These are phyloP conservation scores for Acanthamoeba lenticulata DNA, from an alignment of 208 protist genomes.

Conservation along the genomic window DNA sequence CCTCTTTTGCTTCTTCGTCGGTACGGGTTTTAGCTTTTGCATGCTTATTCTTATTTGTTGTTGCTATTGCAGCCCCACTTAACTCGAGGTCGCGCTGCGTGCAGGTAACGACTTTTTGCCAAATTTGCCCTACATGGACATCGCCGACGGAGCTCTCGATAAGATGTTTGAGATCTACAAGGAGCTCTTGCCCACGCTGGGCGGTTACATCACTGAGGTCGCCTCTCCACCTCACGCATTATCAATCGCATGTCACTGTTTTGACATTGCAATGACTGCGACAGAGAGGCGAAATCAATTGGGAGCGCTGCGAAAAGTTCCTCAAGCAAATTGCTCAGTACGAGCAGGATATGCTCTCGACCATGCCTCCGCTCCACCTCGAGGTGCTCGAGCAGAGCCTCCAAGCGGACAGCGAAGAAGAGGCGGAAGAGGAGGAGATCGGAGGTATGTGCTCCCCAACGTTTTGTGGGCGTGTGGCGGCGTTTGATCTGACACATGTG, in stretches of 20 bases:
- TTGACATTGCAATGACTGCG: too few relatives aligned
- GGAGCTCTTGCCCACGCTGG: conserved; percentile 84
- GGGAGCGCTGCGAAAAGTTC: conserved; percentile 61
- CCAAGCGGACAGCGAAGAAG: conserved; percentile 5
- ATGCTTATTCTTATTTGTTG: not conserved
- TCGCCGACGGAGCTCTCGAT: conserved; percentile 93
- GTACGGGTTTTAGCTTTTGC: conserved; percentile 68
- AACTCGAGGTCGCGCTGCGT: not conserved
- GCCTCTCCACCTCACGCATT: too few relatives aligned
- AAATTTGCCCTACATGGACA: conserved; percentile 93
- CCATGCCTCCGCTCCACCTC: conserved; percentile 58
- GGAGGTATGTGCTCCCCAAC: too few relatives aligned
- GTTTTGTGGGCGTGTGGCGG: too few relatives aligned
- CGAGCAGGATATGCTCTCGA: conserved; percentile 62
- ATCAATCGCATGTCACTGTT: too few relatives aligned
- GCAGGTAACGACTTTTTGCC: conserved; percentile 98
- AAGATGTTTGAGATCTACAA: conserved; percentile 92
- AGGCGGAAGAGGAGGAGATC: too few relatives aligned
- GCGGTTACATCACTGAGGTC: conserved; percentile 88
- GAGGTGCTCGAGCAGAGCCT: conserved; percentile 63
- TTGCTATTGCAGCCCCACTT: not conserved
- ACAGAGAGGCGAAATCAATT: conserved; percentile 62
- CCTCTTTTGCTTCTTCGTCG: conserved; percentile 97
- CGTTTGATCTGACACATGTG: too few relatives aligned
- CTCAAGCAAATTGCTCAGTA: conserved; percentile 45